These are phyloP conservation scores for Hydrangea macrophylla DNA, from an alignment of 148 eudicot species.

Conservation along the genomic window DNA sequence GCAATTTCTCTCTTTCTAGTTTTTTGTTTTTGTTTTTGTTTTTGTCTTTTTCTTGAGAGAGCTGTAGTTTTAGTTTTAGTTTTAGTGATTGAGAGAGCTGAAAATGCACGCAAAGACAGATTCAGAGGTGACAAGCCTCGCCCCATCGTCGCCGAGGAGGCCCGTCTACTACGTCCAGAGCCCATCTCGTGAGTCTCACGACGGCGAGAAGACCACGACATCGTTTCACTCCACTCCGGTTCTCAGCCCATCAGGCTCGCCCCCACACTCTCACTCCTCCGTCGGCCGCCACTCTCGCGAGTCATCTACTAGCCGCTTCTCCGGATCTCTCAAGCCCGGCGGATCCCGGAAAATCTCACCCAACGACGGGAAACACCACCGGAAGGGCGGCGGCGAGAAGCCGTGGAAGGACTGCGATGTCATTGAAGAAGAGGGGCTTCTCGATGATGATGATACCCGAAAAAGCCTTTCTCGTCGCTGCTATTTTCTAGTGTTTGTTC, in stretches of 20 bases:
- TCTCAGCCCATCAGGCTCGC: constrained; percentile 66
- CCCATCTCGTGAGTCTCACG: constrained; percentile 85
- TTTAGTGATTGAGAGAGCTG: constrained; percentile 12
- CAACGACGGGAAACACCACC: constrained; percentile 29
- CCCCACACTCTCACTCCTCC: constrained; percentile 77
- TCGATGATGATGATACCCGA: constrained; percentile 42
- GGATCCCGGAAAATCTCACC: constrained; percentile 62
- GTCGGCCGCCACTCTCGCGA: constrained; percentile 80
- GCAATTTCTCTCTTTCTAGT: too few species aligned
- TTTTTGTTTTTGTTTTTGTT: too few species aligned
- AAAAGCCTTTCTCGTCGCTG: constrained; percentile 45
- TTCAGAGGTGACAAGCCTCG: constrained; percentile 78
- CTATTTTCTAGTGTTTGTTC: constrained; percentile 47
- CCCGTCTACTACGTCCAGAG: constrained; percentile 81
- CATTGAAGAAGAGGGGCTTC: constrained; percentile 65
- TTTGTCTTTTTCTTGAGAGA: too few species aligned
- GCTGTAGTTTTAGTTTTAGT: too few species aligned
- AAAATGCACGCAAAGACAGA: constrained; percentile 73
- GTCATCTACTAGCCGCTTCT: constrained; percentile 73
- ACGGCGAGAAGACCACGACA: constrained; percentile 68
- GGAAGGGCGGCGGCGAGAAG: constrained; percentile 25
- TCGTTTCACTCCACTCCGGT: constrained; percentile 82
- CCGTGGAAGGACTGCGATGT: constrained; percentile 52
- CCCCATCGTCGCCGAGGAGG: constrained; percentile 66
- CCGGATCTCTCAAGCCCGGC: constrained; percentile 70